phyloP scores from a whole-genome alignment of 2,329 filamentous ascomycete species.

The Exophiala sp. region DNA sequence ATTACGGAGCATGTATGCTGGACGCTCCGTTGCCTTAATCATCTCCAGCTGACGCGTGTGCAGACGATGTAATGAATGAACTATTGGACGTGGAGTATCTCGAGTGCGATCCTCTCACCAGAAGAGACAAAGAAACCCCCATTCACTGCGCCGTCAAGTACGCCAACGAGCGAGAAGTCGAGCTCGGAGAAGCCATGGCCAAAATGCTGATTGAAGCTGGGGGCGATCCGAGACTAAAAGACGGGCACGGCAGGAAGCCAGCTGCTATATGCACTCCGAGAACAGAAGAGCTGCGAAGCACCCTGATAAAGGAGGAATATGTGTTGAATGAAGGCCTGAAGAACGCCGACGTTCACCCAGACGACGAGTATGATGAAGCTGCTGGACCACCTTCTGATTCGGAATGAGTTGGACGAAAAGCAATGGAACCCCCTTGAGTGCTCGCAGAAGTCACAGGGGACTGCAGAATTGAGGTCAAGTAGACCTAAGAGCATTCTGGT shows the following conservation, averaged over 20 bases:
- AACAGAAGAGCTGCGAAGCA: constrained; percentile 40
- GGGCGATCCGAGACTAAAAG: constrained; percentile 47
- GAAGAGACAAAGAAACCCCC: constrained; percentile 45
- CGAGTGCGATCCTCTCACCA: constrained; percentile 47
- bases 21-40: neutral
- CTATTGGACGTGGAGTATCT: constrained; percentile 48
- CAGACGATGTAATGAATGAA: constrained; percentile 47
- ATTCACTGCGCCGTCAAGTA: constrained; percentile 45
- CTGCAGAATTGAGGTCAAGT: neutral
- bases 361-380: constrained; percentile 33
- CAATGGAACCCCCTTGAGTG: neutral
- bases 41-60: constrained; percentile 3
- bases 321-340: constrained; percentile 45
- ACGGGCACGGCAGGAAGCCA: constrained; percentile 47
- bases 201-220: constrained; percentile 50
- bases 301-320: constrained; percentile 46
- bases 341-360: constrained; percentile 30
- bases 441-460: neutral
- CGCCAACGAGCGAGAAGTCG: constrained; percentile 45
- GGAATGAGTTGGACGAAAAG: constrained; percentile 11
- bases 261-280: constrained; percentile 42
- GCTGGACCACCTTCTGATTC: constrained; percentile 25
- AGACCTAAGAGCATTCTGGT: neutral
- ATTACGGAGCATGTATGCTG: constrained; percentile 74
- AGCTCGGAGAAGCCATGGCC: constrained; percentile 44